A percentile compares a stretch with the other conserved stretches of the same genome.
phyloP scores from a whole-genome alignment of 176 grass and related monocot species.

The Avena sativa region DNA sequence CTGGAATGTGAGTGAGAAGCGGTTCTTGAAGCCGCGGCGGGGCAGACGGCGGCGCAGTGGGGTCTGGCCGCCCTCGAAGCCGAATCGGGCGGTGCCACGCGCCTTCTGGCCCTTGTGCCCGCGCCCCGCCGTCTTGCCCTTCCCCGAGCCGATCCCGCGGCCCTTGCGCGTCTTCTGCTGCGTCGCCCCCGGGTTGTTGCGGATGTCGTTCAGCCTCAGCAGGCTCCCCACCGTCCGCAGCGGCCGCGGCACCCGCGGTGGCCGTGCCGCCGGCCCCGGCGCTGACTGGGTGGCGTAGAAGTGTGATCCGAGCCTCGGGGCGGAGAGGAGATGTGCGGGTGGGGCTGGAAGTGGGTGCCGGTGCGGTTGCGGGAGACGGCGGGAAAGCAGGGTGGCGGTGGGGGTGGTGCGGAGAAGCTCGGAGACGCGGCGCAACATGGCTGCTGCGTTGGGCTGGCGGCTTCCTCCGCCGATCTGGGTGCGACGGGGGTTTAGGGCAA shows the following conservation, averaged over 20 bases:
- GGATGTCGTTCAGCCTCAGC: constrained; percentile 82
- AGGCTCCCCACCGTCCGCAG: constrained; percentile 53
- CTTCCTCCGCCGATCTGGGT: constrained; percentile 3
- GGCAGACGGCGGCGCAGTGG: constrained; percentile 76
- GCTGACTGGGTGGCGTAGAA: constrained; percentile 36
- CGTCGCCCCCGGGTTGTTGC: constrained; percentile 68
- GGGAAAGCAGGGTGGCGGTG: constrained; percentile 8
- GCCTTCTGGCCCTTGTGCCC: constrained; percentile 97
- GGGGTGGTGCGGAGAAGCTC: constrained; percentile 42
- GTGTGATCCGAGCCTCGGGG: neutral
- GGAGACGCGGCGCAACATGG: constrained; percentile 72
- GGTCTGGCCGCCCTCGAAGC: constrained; percentile 91
- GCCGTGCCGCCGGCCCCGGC: neutral
- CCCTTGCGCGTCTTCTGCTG: constrained; percentile 97
- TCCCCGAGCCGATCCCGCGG: constrained; percentile 91
- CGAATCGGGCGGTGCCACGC: constrained; percentile 80
- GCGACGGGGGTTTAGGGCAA: neutral
- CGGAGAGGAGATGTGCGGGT: neutral
- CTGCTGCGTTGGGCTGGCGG: constrained; percentile 12
- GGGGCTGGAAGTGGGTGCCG: neutral
- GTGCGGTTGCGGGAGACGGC: neutral
- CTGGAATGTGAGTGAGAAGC: constrained; percentile 88
- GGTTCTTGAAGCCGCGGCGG: constrained; percentile 80
- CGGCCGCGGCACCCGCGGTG: constrained; percentile 4
- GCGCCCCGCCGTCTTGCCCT: constrained; percentile 88